Conservation (phyloP, 164 flowering plant species). For the Nelumbo lutea region DNA sequence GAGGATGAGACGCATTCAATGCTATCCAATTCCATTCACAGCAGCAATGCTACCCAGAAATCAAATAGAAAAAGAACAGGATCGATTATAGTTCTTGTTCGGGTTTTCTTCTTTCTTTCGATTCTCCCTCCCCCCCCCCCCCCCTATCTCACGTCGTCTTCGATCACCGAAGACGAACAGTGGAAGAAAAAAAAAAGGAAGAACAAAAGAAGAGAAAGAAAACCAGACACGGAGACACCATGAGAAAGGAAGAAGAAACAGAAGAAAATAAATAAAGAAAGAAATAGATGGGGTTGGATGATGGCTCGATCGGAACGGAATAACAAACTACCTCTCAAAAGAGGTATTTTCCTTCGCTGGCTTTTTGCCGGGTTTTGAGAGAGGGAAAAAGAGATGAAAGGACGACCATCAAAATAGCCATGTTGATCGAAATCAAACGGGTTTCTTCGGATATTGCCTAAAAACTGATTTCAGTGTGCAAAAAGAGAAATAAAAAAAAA, state of each 20-base stretch:
- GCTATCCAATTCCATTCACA: conserved; percentile 26
- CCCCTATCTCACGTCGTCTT: conserved; percentile 4
- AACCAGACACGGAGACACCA: background rate
- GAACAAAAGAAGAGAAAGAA: background rate
- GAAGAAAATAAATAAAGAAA: background rate
- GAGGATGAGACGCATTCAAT: conserved; percentile 31
- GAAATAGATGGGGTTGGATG: too few species aligned
- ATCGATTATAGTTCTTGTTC: background rate
- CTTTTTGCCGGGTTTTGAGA: background rate
- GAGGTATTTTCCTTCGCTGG: conserved; percentile 1
- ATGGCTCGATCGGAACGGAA: background rate
- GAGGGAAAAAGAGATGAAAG: background rate
- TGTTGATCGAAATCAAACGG: background rate
- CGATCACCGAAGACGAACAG: background rate
- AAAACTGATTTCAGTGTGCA: background rate
- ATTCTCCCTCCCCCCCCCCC: background rate
- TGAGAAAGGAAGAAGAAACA: background rate
- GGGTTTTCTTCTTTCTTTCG: background rate
- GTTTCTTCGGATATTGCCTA: background rate
- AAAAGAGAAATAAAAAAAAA: too few species aligned
- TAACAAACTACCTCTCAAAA: background rate
- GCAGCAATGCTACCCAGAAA: background rate
- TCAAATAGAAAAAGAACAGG: background rate
- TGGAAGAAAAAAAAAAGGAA: background rate
- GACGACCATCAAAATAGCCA: background rate